A percentile compares a stretch with the other conserved stretches of the same genome.
These are phyloP conservation scores for Agrocybe praecox DNA, from an alignment of 768 basidiomycete genomes.

Conservation along the genomic window DNA sequence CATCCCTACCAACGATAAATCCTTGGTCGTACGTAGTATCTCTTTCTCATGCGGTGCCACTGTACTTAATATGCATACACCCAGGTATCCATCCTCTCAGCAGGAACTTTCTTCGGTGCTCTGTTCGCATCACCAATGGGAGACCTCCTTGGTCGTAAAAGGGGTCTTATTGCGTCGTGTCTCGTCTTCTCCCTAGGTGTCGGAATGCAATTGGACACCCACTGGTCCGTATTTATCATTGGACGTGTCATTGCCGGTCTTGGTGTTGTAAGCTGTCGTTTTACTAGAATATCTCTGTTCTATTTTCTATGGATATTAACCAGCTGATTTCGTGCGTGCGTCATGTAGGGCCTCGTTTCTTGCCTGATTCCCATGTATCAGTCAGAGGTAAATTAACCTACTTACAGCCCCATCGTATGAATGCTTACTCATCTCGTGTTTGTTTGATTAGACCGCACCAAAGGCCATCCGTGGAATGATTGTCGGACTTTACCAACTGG, in stretches of 20 bases:
- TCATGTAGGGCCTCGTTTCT: conserved; percentile 58
- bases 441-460: conserved; percentile 43
- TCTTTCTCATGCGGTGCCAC: neutral
- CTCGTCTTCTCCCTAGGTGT: conserved; percentile 62
- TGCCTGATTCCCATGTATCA: conserved; percentile 54
- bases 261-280: conserved; percentile 56
- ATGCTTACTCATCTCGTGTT: neutral
- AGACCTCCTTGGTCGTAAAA: conserved; percentile 48
- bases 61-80: neutral
- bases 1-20: conserved; percentile 49
- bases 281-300: neutral
- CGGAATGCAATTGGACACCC: conserved; percentile 60
- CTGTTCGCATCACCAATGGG: conserved; percentile 45
- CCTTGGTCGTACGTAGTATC: conserved; percentile 36
- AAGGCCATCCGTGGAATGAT: conserved; percentile 74
- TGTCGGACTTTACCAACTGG: conserved; percentile 70
- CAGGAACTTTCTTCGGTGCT: conserved; percentile 83
- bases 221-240: conserved; percentile 21
- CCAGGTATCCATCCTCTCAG: conserved; percentile 66
- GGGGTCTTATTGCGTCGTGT: conserved; percentile 65
- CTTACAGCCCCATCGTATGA: neutral
- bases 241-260: conserved; percentile 65
- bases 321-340: neutral
- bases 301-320: neutral
- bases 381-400: conserved; percentile 29